Evolutionary conservation across 495 filamentous ascomycete genomes (phyloP), one percentile per base, ranked within the genome.

Genomic region (Penicillium psychrofluorescens): DNA sequence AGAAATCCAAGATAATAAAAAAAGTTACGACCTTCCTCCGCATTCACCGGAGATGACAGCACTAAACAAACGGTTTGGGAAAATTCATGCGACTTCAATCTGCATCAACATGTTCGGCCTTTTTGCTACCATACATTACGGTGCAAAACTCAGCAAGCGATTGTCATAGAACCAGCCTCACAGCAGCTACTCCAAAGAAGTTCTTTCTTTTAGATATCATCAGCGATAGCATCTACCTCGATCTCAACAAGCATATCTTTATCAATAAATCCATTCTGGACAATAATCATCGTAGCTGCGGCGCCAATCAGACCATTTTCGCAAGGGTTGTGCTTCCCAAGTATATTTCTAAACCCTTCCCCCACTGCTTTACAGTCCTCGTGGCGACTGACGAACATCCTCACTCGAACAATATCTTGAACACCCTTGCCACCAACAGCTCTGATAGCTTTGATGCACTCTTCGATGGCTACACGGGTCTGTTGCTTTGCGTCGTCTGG

Each of bases 201-300:
- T 22, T 22, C 6, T 4, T 4, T 6, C 6, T 22, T 6, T 22
- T 6, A 22, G 6, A 22, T 22, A 22, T 50, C 34, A 31, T 57
- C 58, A 11, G 59, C 50, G 43, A 72, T 51, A 14, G 68, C 71
- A 61, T 73, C 68, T 14, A 67, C 60, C 40, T 70, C 71, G 39
- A 75, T 58, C 46, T 74, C 70, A 13, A 69, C 67, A 28, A 68
- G 55, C 64, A 75, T 73, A n/a, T 58, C 56, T 45, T 62, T 50
- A 48, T 72, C 61, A 4, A 74, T 60, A 45, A 74, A 66, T 1
- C 70, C 66, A 43, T 53, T 54, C 8, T 58, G 49, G 7, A 68
- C 62, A 28, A 67, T 61, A 52, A 74, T 55, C 67, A 73, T 71
- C 10, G 59, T 73, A 11, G 68, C 66, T 11, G 60, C 68, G 4